These are phyloP conservation scores for Hypoxylon sp. DNA, from an alignment of 2,329 filamentous ascomycete genomes.

Conservation along the genomic window DNA sequence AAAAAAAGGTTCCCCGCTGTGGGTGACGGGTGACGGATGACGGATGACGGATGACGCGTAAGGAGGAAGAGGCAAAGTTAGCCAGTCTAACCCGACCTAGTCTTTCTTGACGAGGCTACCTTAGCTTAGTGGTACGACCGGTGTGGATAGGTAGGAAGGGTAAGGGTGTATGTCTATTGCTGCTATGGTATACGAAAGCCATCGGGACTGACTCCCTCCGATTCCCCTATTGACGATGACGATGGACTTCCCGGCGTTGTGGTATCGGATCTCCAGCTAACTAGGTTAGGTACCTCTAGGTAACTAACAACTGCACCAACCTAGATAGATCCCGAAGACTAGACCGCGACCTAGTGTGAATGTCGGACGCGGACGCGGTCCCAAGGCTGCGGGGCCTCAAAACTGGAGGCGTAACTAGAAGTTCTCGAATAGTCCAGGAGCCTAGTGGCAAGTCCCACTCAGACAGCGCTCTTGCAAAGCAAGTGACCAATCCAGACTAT, in stretches of 20 bases:
- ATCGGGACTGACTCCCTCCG: no score
- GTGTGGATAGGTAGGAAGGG: not conserved
- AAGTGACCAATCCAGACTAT: conserved; percentile 1
- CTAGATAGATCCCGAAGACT: no score
- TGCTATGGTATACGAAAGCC: no score
- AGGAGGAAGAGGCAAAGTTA: not conserved
- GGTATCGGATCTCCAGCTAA: not conserved
- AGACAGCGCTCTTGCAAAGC: not conserved
- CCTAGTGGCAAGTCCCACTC: not conserved
- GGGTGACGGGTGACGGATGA: no score
- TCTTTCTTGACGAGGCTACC: not conserved
- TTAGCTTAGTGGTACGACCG: not conserved
- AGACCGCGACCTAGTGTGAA: no score
- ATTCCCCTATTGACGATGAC: not conserved
- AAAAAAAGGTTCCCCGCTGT: not conserved
- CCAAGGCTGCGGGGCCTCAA: not conserved
- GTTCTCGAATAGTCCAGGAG: not conserved
- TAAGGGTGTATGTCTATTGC: not conserved
- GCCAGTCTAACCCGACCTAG: not conserved
- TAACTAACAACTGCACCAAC: no score
- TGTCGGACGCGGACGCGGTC: not conserved
- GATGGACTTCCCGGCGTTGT: not conserved
- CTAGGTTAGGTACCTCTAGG: not conserved
- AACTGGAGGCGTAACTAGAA: not conserved
- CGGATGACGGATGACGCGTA: not conserved